Evolutionary conservation across 192 early-diverging fungal genomes (phyloP).

Genomic region (Coemansia sp.): DNA sequence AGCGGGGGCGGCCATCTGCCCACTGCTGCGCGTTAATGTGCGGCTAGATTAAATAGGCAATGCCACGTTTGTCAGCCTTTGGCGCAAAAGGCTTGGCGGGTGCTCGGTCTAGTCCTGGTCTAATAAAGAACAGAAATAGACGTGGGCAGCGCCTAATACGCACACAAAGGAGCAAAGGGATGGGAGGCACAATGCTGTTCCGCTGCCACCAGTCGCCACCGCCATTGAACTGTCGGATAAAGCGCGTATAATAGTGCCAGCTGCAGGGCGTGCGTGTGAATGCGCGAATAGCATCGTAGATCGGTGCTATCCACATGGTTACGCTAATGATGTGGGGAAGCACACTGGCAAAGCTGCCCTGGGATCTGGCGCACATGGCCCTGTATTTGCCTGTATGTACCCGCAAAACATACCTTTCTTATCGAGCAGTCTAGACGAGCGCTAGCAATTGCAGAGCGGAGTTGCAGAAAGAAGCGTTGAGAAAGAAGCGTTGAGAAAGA

Average conservation of each 20-base stretch:
- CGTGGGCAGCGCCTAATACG: no score
- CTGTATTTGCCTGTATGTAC: neutral
- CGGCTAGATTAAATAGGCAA: slow-evolving; percentile 3
- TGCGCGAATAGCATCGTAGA: neutral
- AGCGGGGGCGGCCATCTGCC: slow-evolving; percentile 5
- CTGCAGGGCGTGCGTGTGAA: neutral
- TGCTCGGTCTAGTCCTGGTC: neutral
- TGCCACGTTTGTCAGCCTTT: no score
- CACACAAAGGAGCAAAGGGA: neutral
- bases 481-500: neutral
- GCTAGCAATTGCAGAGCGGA: neutral
- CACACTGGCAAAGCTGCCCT: neutral
- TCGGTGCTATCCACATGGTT: neutral
- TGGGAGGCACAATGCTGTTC: no score
- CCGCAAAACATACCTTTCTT: neutral
- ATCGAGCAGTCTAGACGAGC: neutral
- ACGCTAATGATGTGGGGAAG: neutral
- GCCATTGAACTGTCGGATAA: neutral
- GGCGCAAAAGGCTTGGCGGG: neutral
- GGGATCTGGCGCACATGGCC: neutral
- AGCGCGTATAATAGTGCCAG: neutral
- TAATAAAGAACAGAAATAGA: neutral
- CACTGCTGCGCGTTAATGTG: slow-evolving; percentile 10
- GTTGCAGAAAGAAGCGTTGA: neutral
- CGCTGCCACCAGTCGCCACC: neutral